Conservation (phyloP, 2,329 filamentous ascomycete species). For the Incumbomyces delicatus region DNA sequence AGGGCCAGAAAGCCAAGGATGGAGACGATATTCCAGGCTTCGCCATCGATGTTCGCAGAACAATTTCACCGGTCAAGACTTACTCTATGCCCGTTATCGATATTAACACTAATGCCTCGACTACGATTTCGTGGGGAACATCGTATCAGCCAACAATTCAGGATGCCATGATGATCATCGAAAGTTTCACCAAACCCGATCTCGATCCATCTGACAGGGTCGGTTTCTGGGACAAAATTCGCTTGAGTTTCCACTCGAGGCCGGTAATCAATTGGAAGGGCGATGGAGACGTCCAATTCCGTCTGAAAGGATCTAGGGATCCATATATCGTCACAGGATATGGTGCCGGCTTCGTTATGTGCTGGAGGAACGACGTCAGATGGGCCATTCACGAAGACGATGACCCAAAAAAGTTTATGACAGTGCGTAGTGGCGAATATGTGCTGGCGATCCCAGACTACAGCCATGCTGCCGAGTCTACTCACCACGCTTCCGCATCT, state of each 20-base stretch:
- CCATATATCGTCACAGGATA: constrained; percentile 88
- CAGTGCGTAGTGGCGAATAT: constrained; percentile 88
- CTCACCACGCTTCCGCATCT: constrained; percentile 30
- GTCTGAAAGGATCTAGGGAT: constrained; percentile 81
- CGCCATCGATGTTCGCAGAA: constrained; percentile 75
- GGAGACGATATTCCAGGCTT: constrained; percentile 56
- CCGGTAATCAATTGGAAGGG: constrained; percentile 86
- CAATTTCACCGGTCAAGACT: constrained; percentile 89
- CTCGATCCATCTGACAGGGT: constrained; percentile 87
- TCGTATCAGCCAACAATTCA: constrained; percentile 97
- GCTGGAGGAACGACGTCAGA: constrained; percentile 88
- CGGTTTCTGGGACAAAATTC: constrained; percentile 98
- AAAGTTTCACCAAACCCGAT: constrained; percentile 93
- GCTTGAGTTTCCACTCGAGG: constrained; percentile 85
- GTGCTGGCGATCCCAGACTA: constrained; percentile 91
- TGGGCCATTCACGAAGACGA: constrained; percentile 78
- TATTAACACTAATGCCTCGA: constrained; percentile 86
- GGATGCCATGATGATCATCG: constrained; percentile 99
- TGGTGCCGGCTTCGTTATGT: constrained; percentile 94
- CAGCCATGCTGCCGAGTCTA: constrained; percentile 71
- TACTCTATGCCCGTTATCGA: constrained; percentile 88
- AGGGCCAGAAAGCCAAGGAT: constrained; percentile 45
- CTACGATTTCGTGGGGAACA: constrained; percentile 90
- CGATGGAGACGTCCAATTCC: constrained; percentile 88
- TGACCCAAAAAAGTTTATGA: constrained; percentile 89